A percentile compares a stretch with the other conserved stretches of the same genome.
Evolutionary conservation across 225 moss, liverwort and hornwort genomes (phyloP).

Genomic region (Marchantia paleacea): DNA sequence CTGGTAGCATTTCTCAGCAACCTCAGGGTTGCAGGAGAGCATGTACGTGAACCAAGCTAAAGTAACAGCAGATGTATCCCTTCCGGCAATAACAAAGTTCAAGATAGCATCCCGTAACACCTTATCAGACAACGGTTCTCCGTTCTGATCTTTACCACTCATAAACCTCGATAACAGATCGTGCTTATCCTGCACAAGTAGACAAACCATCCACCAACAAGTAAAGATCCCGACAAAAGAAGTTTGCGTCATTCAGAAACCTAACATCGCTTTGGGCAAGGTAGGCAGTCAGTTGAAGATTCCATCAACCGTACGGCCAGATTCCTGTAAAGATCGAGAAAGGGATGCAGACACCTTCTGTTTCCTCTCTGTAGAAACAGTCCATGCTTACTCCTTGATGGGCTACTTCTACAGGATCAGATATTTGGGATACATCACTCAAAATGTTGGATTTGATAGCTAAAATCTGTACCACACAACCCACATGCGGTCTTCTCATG

Average conservation of each 20-base stretch:
- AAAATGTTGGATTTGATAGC: no score
- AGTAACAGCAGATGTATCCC: conserved; percentile 70
- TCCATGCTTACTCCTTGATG: no score
- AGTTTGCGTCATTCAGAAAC: not conserved
- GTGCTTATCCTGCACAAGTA: conserved; percentile 28
- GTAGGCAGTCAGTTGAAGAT: not conserved
- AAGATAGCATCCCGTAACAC: conserved; percentile 58
- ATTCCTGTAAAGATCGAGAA: no score
- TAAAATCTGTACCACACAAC: no score
- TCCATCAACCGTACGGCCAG: not conserved
- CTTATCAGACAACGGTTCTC: conserved; percentile 46
- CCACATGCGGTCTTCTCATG: no score
- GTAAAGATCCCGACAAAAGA: not conserved
- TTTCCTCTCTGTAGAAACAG: no score
- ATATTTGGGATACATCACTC: no score
- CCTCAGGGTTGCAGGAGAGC: conserved; percentile 36
- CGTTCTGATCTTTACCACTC: conserved; percentile 40
- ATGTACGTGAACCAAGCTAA: conserved; percentile 60
- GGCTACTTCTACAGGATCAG: no score
- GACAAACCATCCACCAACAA: not conserved
- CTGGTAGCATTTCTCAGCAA: conserved; percentile 15
- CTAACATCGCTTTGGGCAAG: not conserved
- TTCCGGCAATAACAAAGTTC: conserved; percentile 49
- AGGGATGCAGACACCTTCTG: no score
- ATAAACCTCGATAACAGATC: conserved; percentile 53